Base-by-base conservation (phyloP, 768 basidiomycete genomes). In the Collybia mongolica region DNA sequence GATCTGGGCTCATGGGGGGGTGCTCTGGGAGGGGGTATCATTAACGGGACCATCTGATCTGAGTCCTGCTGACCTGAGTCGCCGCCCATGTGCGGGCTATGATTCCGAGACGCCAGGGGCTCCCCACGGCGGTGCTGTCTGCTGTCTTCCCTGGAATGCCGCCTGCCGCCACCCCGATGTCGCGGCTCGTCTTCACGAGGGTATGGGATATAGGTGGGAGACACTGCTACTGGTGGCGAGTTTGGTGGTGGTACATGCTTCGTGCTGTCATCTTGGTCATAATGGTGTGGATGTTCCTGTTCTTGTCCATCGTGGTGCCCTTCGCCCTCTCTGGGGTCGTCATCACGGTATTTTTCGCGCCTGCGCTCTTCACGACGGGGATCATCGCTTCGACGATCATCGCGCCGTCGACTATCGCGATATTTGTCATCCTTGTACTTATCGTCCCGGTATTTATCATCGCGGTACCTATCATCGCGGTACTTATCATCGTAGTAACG, bases 11-110 rank as follows among this genome's bases (percentile, higher is more conserved):
- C 58, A 49, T 24, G 19, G 22, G 42, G 44, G 46, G 42, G 51
- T 54, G 53, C 46, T 49, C 58, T 59, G 54, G 56, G 58, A 57
- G 60, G 60, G 51, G 58, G 60, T 54, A 60, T 61, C 58, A 61
- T 61, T 61, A 61, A 61, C 52, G 60, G 60, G 46, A 51, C 54
- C 58, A 59, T 55, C 44, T 57, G 42, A 61, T 61, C 58, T 55
- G 49, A 56, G 48, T 53, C 60, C 49, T 57, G 53, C 53, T 56
- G 58, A 52, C 58, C 55, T 57, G 55, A 48, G 51, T 52, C 52
- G 55, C 46, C 18, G 55, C 61, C 29, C 51, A 39, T 36, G 11
- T 42, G 24, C 52, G 48, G 55, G 47, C 59, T 57, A 46, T 55
- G 56, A 39, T 60, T 48, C 26, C 52, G 53, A 44, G 54, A 50